Evolutionary conservation across 2,329 filamentous ascomycete species (phyloP), one percentile per base, ranked within the genome.

Genomic region (Coniochaeta hoffmannii): DNA sequence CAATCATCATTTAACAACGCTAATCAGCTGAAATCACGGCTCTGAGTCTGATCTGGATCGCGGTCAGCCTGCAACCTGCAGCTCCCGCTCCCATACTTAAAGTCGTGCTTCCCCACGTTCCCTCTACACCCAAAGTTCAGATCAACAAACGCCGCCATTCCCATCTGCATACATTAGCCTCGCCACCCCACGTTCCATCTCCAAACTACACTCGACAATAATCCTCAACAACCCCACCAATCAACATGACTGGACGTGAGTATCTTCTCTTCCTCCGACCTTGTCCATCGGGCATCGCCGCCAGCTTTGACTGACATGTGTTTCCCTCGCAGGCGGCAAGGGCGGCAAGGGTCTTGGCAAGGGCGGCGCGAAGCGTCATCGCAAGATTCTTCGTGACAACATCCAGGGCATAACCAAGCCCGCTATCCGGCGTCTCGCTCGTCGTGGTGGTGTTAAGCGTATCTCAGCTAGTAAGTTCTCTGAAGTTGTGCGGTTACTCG

Each of bases 371-470:
- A 97, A 97, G 89, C 92, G 92, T 79, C 92, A 97, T 81, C 87
- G 93, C 72, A 97, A 97, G 89, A 97, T 97, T 82, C 85, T 97
- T 76, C 90, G 92, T 79, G 92, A 96, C 88, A 97, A 96, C 89
- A 97, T 97, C 73, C 92, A 97, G 82, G 92, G 92, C 80, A 97
- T 97, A 73, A 97, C 92, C 72, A 97, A 97, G 89, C 92, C 92
- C 69, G 92, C 92, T 69, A 97, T 97, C 78, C 88, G 92, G 71
- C 92, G 92, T 95, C 91, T 97, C 74, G 92, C 92, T 64, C 92
- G 92, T 80, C 91, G 92, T 94, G 92, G 92, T 77, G 92, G 92
- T 92, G 92, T 97, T 84, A 97, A 97, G 90, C 92, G 92, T 96
- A 97, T 97, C 71, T 96, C 91, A 70, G 92, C 92, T 74, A 95